phyloP scores from a whole-genome alignment of 495 filamentous ascomycete genomes.

The Aspergillus funiculosus region DNA sequence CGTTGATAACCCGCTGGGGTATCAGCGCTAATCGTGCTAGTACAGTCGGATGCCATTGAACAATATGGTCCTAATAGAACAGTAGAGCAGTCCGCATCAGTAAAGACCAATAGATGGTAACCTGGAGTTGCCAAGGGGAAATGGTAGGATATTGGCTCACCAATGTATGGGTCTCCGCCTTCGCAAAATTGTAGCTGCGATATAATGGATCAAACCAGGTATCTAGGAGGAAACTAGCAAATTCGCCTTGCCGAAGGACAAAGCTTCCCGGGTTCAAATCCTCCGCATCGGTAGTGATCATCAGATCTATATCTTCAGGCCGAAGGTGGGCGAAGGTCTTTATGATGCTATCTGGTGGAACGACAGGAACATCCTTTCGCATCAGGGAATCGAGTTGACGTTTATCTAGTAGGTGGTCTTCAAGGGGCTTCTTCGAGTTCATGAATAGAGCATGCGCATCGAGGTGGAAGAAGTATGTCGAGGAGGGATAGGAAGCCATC shows the following conservation, averaged over 20 bases:
- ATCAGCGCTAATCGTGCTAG: conserved; percentile 80
- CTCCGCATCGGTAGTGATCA: conserved; percentile 78
- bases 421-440: conserved; percentile 68
- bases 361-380: conserved; percentile 77
- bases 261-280: conserved; percentile 75
- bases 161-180: conserved; percentile 86
- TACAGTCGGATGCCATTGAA: conserved; percentile 99
- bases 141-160: conserved; percentile 48
- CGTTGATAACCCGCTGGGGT: conserved; percentile 74
- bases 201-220: conserved; percentile 96
- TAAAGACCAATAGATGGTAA: not conserved
- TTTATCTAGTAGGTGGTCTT: conserved; percentile 62
- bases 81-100: not conserved
- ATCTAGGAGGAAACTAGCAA: conserved; percentile 88
- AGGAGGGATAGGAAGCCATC: conserved; percentile 67
- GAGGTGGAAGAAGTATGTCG: conserved; percentile 78
- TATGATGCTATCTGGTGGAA: conserved; percentile 94
- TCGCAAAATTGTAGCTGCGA: conserved; percentile 90
- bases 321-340: conserved; percentile 82
- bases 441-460: conserved; percentile 82
- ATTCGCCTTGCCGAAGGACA: conserved; percentile 76
- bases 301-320: conserved; percentile 70
- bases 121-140: not conserved
- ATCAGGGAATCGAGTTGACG: conserved; percentile 68
- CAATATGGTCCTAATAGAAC: conserved; percentile 67